These are phyloP conservation scores for Mycotypha africana DNA, from an alignment of 371 early-diverging fungal species.

Conservation along the genomic window DNA sequence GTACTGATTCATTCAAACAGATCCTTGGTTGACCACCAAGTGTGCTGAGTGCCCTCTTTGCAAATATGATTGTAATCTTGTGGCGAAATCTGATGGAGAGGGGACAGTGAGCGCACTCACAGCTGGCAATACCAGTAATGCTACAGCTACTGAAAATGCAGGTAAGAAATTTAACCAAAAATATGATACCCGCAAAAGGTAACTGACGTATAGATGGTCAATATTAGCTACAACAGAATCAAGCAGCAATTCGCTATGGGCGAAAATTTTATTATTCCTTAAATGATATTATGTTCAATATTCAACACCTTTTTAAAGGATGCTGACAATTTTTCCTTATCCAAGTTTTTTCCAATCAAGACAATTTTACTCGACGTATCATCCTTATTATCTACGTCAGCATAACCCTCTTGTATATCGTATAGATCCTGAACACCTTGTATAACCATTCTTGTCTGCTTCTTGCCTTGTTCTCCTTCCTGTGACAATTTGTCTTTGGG, in stretches of 20 bases:
- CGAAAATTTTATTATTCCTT: not conserved
- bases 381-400: slow-evolving; percentile 35
- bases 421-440: slow-evolving; percentile 93
- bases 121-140: no score
- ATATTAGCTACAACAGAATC: no score
- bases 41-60: slow-evolving; percentile 7
- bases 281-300: slow-evolving; percentile 13
- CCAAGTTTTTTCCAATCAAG: slow-evolving; percentile 61
- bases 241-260: not conserved
- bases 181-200: no score
- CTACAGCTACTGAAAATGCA: no score
- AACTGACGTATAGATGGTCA: no score
- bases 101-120: no score
- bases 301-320: slow-evolving; percentile 33
- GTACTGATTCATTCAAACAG: not conserved
- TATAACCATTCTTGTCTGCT: slow-evolving; percentile 52
- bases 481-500: slow-evolving; percentile 20
- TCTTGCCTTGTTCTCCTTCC: slow-evolving; percentile 1
- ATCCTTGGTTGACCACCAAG: slow-evolving; percentile 4
- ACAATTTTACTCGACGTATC: slow-evolving; percentile 55
- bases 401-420: slow-evolving; percentile 67
- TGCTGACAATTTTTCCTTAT: slow-evolving; percentile 29
- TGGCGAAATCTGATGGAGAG: not conserved
- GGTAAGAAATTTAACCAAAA: no score
- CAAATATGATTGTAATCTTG: slow-evolving; percentile 4